Base-by-base conservation (phyloP, 208 protist genomes). In the Willaertia magna region DNA sequence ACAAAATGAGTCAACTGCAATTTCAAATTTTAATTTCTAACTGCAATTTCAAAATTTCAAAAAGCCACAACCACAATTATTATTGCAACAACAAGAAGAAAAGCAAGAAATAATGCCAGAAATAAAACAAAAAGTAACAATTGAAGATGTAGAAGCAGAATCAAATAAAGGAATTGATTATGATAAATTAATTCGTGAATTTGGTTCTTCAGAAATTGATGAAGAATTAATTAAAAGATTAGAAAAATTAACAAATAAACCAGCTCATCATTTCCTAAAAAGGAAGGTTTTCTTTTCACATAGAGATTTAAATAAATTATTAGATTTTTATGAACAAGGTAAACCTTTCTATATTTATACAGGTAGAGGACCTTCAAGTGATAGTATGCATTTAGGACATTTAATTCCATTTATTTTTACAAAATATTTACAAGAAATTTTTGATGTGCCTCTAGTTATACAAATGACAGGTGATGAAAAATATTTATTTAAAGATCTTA, bases 401-500 rank as follows among this genome's bases (percentile, higher is more conserved):
- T 89, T 99, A 20, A 88, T 99, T 47, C 98, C 98, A 18, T 99
- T 99, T 86, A 79, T 99, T 22, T 95, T 99, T 83, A 99, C 96
- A 16, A 96, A 98, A 88, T 95, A 98, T 84, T 91, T 99, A 82
- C 98, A 99, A 90, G 97, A 99, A 20, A 92, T 91, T 9, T 97
- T 99, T 83, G 87, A 94, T 39, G 93, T 98, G 16, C 96, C 97
- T 26, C 87, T 99, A 6, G 97, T 99, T 20, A 97, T 99, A 85
- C 98, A 99, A 89, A 94, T 99, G 87, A 99, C 98, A 30, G 98
- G 99, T 87, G 98, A 99, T 89, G 98, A 99, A 87, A 99, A 99
- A 91, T 99, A 94, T 85, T 92, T 99, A 52, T 99, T 97, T 88
- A 98, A 98, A 84, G 95, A 96, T 85, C 90, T 97, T 51, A 88